These are phyloP conservation scores for Aspergillus steynii DNA, from an alignment of 495 filamentous ascomycete genomes.

Conservation along the genomic window DNA sequence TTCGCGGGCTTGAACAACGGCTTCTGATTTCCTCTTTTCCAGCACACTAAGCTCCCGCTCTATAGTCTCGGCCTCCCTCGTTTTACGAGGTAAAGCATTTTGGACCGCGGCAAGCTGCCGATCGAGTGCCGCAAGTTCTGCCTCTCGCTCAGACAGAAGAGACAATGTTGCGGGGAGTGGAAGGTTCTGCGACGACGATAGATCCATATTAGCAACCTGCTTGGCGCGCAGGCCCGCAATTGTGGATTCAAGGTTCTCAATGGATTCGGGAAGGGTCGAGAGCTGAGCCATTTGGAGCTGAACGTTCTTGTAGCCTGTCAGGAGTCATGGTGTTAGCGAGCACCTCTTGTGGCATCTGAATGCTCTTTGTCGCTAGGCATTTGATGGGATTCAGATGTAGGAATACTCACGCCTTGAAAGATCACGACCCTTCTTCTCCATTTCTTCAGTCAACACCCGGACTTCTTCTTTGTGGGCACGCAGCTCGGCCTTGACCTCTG, in stretches of 20 bases:
- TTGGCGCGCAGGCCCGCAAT: conserved; percentile 55
- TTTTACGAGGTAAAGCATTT: conserved; percentile 66
- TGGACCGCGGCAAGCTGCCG: conserved; percentile 66
- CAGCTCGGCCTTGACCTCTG: conserved; percentile 70
- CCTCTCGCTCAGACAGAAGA: conserved; percentile 55
- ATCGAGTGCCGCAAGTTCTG: conserved; percentile 64
- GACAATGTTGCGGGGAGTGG: conserved; percentile 40
- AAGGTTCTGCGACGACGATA: conserved; percentile 40
- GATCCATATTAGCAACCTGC: conserved; percentile 40
- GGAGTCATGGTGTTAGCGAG: conserved; percentile 10
- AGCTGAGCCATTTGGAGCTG: conserved; percentile 61
- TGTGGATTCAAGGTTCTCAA: conserved; percentile 59
- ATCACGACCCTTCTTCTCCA: conserved; percentile 67
- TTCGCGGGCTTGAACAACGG: conserved; percentile 71
- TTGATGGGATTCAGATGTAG: background rate
- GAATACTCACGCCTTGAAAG: conserved; percentile 48
- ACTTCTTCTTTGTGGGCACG: conserved; percentile 80
- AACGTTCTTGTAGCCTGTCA: conserved; percentile 61
- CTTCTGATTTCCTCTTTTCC: conserved; percentile 68
- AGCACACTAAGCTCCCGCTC: conserved; percentile 70
- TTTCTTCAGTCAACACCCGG: conserved; percentile 64
- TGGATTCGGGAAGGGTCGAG: conserved; percentile 59
- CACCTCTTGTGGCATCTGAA: background rate
- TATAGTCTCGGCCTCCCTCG: conserved; percentile 68
- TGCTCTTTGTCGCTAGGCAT: background rate